Base-by-base conservation (phyloP, 129 eudicot species). In the Cynara cardunculus region DNA sequence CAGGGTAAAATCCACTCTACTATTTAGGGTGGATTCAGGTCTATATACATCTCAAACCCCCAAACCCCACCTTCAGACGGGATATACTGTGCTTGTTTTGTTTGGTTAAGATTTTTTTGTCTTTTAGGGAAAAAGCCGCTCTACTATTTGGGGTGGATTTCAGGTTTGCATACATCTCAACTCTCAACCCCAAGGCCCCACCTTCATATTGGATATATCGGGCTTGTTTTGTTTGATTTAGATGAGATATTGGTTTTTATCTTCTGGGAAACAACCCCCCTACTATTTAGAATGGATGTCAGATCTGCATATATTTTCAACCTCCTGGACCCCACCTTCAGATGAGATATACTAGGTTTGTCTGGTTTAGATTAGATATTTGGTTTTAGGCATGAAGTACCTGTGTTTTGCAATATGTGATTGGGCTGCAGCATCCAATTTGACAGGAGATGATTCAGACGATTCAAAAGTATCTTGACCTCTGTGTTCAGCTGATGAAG, bases 381-480 rank as follows among this genome's bases (percentile, higher is more conserved):
- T n/a, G 64, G 37, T 31, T 46, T 19, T 61, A 69, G 82, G 76
- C 69, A 73, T 73, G 30, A 70, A 62, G 39, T 87, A 94, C 98
- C 98, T 89, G 84, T 92, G 99, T 87, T 95, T 95, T 39, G 87
- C 82, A 73, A 95, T 92, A 78, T 90, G 99, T 28, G 87, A 81
- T 49, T 85, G 91, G 62, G 94, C 88, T 74, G 90, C 91, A 78
- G 86, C 85, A 83, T 95, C 99, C 89, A 95, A 85, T 87, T 89
- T 90, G 79, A 95, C 87, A 75, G 94, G 86, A 32, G 80, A 80
- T 21, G 97, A 74, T 30, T 87, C 80, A 65, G 85, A 80, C 65
- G 87, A 77, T 56, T 76, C 89, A 71, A 37, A 71, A 49, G 83
- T 49, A 82, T 83, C 89, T 44, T 69, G 88, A 26, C 86, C 59